Conservation (phyloP, 805 yeast genomes). For the Sugiyamaella chiloensis region DNA sequence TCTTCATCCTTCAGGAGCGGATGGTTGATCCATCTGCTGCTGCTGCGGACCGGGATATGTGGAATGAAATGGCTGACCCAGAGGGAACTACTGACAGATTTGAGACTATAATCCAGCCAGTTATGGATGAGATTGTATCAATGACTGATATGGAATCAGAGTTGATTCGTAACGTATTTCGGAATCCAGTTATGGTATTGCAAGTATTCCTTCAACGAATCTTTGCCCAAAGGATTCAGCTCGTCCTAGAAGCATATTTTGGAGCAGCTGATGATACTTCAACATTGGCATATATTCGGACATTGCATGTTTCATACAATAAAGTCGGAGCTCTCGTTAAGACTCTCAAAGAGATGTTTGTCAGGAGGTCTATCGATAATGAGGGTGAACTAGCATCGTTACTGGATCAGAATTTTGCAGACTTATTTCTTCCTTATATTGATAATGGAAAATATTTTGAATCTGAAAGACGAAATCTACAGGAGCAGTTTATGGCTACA, state of each 20-base stretch:
- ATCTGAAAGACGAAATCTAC: conserved; percentile 65
- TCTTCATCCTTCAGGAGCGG: conserved; percentile 53
- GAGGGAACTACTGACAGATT: conserved; percentile 45
- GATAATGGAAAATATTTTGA: conserved; percentile 67
- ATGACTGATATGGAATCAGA: conserved; percentile 70
- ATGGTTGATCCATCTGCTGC: conserved; percentile 32
- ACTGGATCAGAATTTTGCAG: conserved; percentile 70
- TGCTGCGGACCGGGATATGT: conserved; percentile 37
- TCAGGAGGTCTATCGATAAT: conserved; percentile 31
- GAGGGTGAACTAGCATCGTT: conserved; percentile 42
- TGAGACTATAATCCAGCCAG: conserved; percentile 49
- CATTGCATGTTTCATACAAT: conserved; percentile 63
- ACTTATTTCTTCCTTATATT: conserved; percentile 66
- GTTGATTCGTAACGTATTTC: conserved; percentile 68
- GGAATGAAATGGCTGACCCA: conserved; percentile 64
- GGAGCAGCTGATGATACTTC: conserved; percentile 56
- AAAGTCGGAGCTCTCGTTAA: conserved; percentile 58
- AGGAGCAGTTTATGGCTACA: conserved; percentile 38
- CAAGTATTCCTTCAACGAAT: conserved; percentile 69
- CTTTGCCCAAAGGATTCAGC: conserved; percentile 62
- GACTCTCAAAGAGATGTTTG: conserved; percentile 60
- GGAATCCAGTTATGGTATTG: conserved; percentile 62
- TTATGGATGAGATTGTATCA: conserved; percentile 55
- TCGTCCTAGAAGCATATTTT: conserved; percentile 49
- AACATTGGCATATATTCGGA: conserved; percentile 70